These are phyloP conservation scores for Pseudopediastrum boryanum DNA, from an alignment of 139 green algal genomes.

Conservation along the genomic window DNA sequence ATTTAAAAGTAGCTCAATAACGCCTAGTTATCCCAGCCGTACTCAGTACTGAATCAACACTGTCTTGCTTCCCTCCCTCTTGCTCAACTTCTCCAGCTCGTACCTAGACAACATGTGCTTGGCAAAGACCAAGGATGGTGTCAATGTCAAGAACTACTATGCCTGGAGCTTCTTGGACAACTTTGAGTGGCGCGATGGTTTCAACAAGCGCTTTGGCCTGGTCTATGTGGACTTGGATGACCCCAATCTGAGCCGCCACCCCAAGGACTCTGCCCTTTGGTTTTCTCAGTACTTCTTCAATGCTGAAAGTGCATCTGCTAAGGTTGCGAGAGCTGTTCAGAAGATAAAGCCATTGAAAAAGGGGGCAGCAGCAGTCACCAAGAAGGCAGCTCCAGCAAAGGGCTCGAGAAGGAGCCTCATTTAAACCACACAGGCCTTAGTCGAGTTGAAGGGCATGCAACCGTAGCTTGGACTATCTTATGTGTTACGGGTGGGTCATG, in stretches of 20 bases:
- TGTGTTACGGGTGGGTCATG: too few relatives aligned
- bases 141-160: conserved; percentile 37
- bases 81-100: neutral
- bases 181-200: conserved; percentile 37
- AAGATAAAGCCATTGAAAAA: too few relatives aligned
- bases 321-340: too few relatives aligned
- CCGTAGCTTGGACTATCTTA: too few relatives aligned
- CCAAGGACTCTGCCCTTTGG: conserved; percentile 27
- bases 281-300: conserved; percentile 37
- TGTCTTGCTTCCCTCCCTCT: neutral
- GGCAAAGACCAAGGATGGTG: conserved; percentile 18
- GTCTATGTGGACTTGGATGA: conserved; percentile 32
- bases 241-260: conserved; percentile 27
- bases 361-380: too few relatives aligned
- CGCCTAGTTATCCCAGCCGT: neutral
- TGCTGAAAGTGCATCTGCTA: too few relatives aligned
- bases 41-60: too few relatives aligned
- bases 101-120: conserved; percentile 38
- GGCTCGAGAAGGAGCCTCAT: too few relatives aligned
- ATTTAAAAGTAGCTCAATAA: neutral
- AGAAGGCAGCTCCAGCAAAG: too few relatives aligned
- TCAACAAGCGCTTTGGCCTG: conserved; percentile 23
- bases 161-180: conserved; percentile 23
- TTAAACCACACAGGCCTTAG: too few relatives aligned
- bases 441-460: too few relatives aligned